Conservation (phyloP, 192 early-diverging fungal genomes). For the Backusella tarrabulga region DNA sequence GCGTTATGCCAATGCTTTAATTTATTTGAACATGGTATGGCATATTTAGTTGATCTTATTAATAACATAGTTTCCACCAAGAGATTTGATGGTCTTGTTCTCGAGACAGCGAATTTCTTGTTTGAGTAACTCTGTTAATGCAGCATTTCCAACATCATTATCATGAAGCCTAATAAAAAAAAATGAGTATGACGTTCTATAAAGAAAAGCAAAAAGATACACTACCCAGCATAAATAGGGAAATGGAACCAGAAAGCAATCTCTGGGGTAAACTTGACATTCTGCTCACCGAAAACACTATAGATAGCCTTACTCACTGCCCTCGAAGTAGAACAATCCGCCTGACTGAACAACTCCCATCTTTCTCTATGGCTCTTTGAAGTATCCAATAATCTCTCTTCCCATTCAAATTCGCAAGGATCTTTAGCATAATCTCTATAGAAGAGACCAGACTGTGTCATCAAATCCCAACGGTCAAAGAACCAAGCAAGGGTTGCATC, state of each 20-base stretch:
- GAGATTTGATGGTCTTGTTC: neutral
- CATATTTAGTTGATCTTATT: neutral
- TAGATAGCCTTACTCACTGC: neutral
- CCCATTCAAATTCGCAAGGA: neutral
- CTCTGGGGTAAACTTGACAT: neutral
- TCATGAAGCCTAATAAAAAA: neutral
- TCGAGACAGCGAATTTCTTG: neutral
- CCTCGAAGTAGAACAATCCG: neutral
- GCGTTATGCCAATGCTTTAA: neutral
- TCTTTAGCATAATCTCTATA: neutral
- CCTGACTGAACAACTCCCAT: neutral
- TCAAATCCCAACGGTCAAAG: conserved; percentile 16
- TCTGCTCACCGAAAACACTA: neutral
- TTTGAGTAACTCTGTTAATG: neutral
- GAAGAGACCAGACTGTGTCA: neutral
- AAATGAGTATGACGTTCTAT: neutral
- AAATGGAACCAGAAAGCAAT: neutral
- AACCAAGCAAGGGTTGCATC: neutral
- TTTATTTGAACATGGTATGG: neutral
- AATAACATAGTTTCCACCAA: neutral
- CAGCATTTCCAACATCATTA: neutral
- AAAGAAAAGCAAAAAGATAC: neutral
- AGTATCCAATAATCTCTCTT: neutral
- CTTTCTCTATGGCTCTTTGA: neutral
- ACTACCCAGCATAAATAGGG: neutral